Percentiles rank a stretch among this genome's conserved stretches.
These are phyloP conservation scores for Ustilago tritici DNA, from an alignment of 1,284 basidiomycete genomes.

Conservation along the genomic window DNA sequence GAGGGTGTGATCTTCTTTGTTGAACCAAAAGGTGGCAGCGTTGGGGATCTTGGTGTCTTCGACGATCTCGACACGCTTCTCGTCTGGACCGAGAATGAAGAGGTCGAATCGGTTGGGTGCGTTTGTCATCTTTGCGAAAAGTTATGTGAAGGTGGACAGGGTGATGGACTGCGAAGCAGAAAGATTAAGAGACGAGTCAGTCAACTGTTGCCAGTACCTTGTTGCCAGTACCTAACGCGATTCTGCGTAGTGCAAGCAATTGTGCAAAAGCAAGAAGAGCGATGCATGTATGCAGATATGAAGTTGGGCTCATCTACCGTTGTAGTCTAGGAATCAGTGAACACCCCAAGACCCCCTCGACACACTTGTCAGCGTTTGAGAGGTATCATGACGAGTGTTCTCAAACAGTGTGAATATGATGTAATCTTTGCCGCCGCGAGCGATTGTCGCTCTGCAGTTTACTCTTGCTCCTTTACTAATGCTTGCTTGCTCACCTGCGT, in stretches of 20 bases:
- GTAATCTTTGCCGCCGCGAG: conserved; percentile 57
- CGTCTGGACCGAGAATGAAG: conserved; percentile 89
- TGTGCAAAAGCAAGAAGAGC: neutral
- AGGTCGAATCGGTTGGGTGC: conserved; percentile 92
- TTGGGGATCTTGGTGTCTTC: conserved; percentile 98
- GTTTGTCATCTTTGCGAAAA: conserved; percentile 73
- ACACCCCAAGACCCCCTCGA: conserved; percentile 45
- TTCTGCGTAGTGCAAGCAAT: neutral
- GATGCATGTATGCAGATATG: neutral
- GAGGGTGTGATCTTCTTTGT: conserved; percentile 97
- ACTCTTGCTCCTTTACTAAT: neutral
- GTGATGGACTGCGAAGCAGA: neutral
- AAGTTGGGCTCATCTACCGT: conserved; percentile 67
- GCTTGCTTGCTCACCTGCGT: neutral
- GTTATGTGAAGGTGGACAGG: neutral
- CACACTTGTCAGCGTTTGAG: conserved; percentile 61
- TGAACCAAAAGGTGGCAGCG: conserved; percentile 90
- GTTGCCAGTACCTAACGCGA: neutral
- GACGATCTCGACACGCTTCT: conserved; percentile 87
- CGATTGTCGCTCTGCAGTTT: neutral
- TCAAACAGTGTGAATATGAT: conserved; percentile 67
- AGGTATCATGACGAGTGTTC: conserved; percentile 29
- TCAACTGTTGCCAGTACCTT: neutral
- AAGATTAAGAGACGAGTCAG: conserved; percentile 14
- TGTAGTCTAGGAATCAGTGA: conserved; percentile 66